Base-by-base conservation (phyloP, 192 early-diverging fungal species). In the Funneliformis mosseae region DNA sequence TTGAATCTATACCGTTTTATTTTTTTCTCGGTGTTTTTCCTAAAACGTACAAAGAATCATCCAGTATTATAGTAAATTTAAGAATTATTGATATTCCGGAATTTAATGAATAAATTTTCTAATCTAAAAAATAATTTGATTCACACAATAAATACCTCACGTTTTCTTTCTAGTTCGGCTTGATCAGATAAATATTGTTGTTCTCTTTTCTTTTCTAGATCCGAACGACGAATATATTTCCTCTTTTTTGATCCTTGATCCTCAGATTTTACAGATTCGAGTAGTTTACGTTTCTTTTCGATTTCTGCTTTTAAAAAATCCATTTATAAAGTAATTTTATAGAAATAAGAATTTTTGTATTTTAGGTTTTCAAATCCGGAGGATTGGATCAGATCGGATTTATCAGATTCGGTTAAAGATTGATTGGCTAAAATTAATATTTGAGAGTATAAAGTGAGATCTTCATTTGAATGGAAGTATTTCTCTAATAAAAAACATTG, bases 211-310 rank as follows among this genome's bases (percentile, higher is more conserved):
- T 85, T 84, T 64, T 96, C 92, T 27, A 96, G 82, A 82, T 97
- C 96, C 41, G 91, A 93, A 21, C 95, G 89, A 80, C 92, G 92
- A 33, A 96, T 81, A 85, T 97, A 98, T 83, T 96, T 96, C 83
- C 90, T 95, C 41, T 86, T 87, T 39, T 79, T 81, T 59, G 82
- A 55, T 12, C 60, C 64, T 27, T 71, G 77, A 39, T 43, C 82
- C 28, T 70, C 78, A 3, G 77, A 76, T 25, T 76, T 69, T 4
- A 81, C 76, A 2, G 84, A 55, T 7, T 83, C 90, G 4, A 92
- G 39, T 23, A 82, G 82, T 72, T 94, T 94, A 21, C 94, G 90
- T 83, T 97, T 96, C 82, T 90, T 90, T 43, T 90, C 90, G 10
- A 96, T 88, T 68, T 93, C 90, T 0, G 90, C 92, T 85, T 95